These are phyloP conservation scores for Clavispora vitiphila DNA, from an alignment of 805 yeast genomes.

Conservation along the genomic window DNA sequence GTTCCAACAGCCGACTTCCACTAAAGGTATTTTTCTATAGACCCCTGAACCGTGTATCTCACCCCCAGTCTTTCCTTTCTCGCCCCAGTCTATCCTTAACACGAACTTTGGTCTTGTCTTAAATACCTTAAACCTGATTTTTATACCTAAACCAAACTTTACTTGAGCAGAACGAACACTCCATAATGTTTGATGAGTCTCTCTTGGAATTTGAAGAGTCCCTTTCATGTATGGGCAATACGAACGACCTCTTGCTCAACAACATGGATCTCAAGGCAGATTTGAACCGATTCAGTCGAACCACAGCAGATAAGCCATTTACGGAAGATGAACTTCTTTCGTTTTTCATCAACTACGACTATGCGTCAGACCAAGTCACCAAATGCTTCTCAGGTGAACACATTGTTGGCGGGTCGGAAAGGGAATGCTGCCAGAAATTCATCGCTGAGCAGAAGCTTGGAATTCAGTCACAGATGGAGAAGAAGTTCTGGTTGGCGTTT, in stretches of 20 bases:
- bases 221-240: conserved; percentile 8
- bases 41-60: neutral
- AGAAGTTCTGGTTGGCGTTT: conserved; percentile 41
- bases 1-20: neutral
- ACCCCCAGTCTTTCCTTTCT: conserved; percentile 1
- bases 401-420: conserved; percentile 1
- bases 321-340: conserved; percentile 1
- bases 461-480: conserved; percentile 20
- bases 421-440: conserved; percentile 8
- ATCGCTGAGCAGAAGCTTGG: conserved; percentile 6
- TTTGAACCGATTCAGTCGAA: conserved; percentile 10
- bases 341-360: conserved; percentile 10
- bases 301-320: neutral
- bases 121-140: too few species aligned
- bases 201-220: conserved; percentile 18
- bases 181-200: conserved; percentile 12
- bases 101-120: too few species aligned
- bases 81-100: neutral
- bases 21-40: neutral
- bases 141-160: too few species aligned
- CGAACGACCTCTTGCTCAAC: conserved; percentile 13
- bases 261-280: conserved; percentile 16
- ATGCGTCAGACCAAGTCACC: conserved; percentile 8
- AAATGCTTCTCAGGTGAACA: conserved; percentile 9
- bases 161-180: too few species aligned